These are phyloP conservation scores for Aquanectria penicillioides DNA, from an alignment of 2,329 filamentous ascomycete genomes.

Conservation along the genomic window DNA sequence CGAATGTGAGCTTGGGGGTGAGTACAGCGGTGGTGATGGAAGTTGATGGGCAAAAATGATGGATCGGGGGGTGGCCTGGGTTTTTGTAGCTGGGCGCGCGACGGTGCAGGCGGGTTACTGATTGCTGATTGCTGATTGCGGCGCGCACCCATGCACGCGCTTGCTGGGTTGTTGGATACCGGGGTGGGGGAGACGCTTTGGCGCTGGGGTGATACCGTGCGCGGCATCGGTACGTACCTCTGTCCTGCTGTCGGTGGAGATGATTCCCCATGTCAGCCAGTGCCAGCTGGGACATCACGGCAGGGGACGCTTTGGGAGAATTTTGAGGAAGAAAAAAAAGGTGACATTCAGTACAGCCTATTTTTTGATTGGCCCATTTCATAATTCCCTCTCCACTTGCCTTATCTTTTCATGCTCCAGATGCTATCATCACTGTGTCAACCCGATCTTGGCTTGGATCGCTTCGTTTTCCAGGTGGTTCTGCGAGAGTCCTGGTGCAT, in stretches of 20 bases:
- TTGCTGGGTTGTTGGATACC: slow-evolving; percentile 6
- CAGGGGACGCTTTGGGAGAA: slow-evolving; percentile 11
- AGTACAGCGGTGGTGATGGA: slow-evolving; percentile 49
- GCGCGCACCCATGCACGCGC: neutral
- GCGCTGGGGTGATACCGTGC: slow-evolving; percentile 3
- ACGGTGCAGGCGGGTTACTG: slow-evolving; percentile 64
- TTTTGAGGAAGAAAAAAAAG: slow-evolving; percentile 10
- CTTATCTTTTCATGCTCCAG: too few species aligned
- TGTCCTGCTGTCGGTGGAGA: neutral
- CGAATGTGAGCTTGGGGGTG: slow-evolving; percentile 38
- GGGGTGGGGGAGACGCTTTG: slow-evolving; percentile 1
- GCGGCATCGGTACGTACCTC: neutral
- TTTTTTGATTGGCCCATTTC: slow-evolving; percentile 20
- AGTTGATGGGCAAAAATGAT: slow-evolving; percentile 58
- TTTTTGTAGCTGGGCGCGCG: slow-evolving; percentile 71
- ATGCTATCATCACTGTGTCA: too few species aligned
- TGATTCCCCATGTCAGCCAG: neutral
- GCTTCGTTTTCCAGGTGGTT: too few species aligned
- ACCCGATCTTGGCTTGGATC: too few species aligned
- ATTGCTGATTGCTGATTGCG: slow-evolving; percentile 51
- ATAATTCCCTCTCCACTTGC: neutral
- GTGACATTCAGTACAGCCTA: neutral
- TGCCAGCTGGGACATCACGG: neutral
- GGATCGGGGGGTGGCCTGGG: slow-evolving; percentile 62
- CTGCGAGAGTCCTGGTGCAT: too few species aligned